Evolutionary conservation across 495 filamentous ascomycete species (phyloP).

Genomic region (Penicillium antarcticum): DNA sequence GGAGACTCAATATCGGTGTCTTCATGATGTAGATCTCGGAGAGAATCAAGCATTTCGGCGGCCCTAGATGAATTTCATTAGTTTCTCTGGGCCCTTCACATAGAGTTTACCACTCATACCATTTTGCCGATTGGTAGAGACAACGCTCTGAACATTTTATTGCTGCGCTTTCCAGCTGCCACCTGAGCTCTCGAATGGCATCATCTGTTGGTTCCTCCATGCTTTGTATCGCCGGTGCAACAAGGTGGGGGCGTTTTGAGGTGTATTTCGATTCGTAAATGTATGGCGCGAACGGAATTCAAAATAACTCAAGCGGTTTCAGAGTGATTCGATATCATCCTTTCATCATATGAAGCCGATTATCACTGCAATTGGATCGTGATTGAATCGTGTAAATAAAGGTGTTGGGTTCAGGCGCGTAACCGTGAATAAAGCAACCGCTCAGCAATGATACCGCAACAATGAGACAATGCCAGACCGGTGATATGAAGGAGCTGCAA

Average conservation of each 20-base stretch:
- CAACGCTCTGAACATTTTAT: constrained; percentile 92
- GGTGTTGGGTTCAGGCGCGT: not conserved
- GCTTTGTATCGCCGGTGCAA: not conserved
- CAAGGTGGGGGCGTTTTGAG: not conserved
- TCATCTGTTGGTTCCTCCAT: constrained; percentile 43
- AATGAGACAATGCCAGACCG: not conserved
- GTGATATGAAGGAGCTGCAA: not conserved
- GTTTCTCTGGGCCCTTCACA: not conserved
- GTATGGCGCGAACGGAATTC: no score
- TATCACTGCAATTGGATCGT: not conserved
- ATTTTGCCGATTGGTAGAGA: constrained; percentile 95
- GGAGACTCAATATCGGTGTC: constrained; percentile 59
- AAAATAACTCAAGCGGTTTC: not conserved
- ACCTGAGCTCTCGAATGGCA: constrained; percentile 49
- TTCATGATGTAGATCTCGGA: constrained; percentile 49
- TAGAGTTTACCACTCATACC: constrained; percentile 49
- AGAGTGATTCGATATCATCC: not conserved
- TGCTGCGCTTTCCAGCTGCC: constrained; percentile 74
- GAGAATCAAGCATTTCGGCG: constrained; percentile 86
- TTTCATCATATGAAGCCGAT: not conserved
- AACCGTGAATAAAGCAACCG: not conserved
- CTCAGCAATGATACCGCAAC: not conserved
- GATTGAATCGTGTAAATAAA: constrained; percentile 1
- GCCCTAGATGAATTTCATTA: constrained; percentile 58
- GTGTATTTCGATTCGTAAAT: not conserved